phyloP scores from a whole-genome alignment of 164 flowering plant genomes.

The Akebia trifoliata region DNA sequence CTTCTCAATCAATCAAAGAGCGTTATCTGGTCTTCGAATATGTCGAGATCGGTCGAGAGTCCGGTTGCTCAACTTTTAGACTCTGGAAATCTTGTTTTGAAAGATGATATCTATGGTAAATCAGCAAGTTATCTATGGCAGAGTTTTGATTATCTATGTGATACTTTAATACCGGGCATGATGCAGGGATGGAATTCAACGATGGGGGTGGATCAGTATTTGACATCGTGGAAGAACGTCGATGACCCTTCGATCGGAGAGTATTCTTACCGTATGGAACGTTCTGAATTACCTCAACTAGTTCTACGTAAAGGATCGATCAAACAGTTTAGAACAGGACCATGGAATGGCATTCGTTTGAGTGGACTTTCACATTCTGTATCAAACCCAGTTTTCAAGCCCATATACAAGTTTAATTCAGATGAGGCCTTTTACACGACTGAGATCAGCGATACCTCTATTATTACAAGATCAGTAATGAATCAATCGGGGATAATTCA shows the following conservation, averaged over 20 bases:
- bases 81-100: conserved; percentile 15
- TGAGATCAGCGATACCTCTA: too few relatives aligned
- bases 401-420: not conserved
- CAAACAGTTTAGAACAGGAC: conserved; percentile 23
- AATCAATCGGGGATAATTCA: conserved; percentile 20
- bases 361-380: conserved; percentile 17
- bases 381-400: not conserved
- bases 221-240: conserved; percentile 28
- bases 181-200: conserved; percentile 16
- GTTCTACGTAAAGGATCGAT: conserved; percentile 1
- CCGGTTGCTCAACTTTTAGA: conserved; percentile 1
- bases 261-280: conserved; percentile 14
- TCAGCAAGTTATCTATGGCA: conserved; percentile 19
- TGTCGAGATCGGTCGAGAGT: not conserved
- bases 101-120: not conserved
- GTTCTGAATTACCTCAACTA: conserved; percentile 15
- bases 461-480: conserved; percentile 18
- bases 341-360: conserved; percentile 46
- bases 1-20: not conserved
- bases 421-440: too few relatives aligned
- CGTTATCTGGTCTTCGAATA: not conserved
- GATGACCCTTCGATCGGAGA: conserved; percentile 31
- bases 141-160: conserved; percentile 25
- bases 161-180: conserved; percentile 21
- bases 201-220: conserved; percentile 7